phyloP scores from a whole-genome alignment of 2,329 filamentous ascomycete species.

The Diaporthe destruens region DNA sequence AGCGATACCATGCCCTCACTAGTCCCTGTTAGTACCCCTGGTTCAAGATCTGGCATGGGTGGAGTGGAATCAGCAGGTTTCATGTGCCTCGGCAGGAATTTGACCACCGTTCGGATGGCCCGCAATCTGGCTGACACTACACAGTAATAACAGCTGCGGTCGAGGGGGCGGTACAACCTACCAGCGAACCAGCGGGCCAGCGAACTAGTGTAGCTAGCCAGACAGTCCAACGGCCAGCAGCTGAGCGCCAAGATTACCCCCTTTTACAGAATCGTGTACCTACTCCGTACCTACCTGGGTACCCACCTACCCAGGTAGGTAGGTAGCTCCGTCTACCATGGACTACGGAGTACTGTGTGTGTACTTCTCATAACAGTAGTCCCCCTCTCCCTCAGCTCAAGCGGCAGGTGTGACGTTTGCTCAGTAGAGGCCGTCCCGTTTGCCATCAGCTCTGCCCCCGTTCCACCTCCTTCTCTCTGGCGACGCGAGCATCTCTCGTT shows the following conservation, averaged over 20 bases:
- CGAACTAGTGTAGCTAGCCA: no score
- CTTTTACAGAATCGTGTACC: background rate
- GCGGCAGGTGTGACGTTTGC: slow-evolving; percentile 28
- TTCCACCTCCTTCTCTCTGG: slow-evolving; percentile 28
- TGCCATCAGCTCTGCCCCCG: slow-evolving; percentile 19
- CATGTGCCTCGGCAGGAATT: slow-evolving; percentile 28
- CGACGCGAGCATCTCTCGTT: slow-evolving; percentile 4
- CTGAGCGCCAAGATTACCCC: background rate
- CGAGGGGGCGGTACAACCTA: slow-evolving; percentile 2
- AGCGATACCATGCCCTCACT: slow-evolving; percentile 24
- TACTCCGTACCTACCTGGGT: no score
- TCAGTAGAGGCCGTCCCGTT: background rate
- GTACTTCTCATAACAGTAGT: background rate
- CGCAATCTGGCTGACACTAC: slow-evolving; percentile 29
- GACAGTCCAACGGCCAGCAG: background rate
- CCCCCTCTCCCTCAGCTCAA: background rate
- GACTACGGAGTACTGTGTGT: background rate
- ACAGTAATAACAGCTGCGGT: slow-evolving; percentile 5
- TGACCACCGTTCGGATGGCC: slow-evolving; percentile 1
- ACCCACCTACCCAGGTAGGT: no score
- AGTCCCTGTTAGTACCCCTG: slow-evolving; percentile 19
- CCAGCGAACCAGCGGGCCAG: background rate
- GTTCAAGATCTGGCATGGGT: slow-evolving; percentile 23
- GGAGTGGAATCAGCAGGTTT: slow-evolving; percentile 17
- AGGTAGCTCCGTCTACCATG: no score